Evolutionary conservation across 2,329 filamentous ascomycete species (phyloP), one percentile per base, ranked within the genome.

Genomic region (Aplosporella prunicola): DNA sequence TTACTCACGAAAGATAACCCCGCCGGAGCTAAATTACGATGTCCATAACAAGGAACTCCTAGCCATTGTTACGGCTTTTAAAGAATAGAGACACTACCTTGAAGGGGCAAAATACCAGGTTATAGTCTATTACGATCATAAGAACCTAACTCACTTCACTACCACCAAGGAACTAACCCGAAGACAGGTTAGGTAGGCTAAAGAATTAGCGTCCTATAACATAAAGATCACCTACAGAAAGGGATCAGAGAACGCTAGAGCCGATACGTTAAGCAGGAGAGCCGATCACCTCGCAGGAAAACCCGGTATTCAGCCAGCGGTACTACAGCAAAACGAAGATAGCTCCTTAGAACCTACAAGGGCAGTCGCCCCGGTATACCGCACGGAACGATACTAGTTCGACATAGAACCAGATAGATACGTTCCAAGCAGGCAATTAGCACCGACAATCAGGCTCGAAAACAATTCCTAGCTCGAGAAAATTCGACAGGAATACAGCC

Each of bases 1-100:
- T 4, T 32, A 32, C 17, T 32, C 25, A n/a, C 5, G 25, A 14
- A 27, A 27, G 11, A 27, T 27, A 3, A 27, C 25, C 3, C 25
- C 25, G 7, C 25, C 3, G 15, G 25, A 27, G 9, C 25, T 27
- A 7, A 30, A 30, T 17, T 30, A 30, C 9, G n/a, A 30, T n/a
- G 54, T 53, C 9, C 43, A 58, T 38, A 42, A 60, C 34, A 52
- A 55, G 23, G 46, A 59, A 32, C 40, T 58, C 10, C 27, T 59
- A 16, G 47, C 47, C 9, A 51, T 60, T 22, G 40, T 60, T 5
- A 11, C 5, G 17, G 22, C 10, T 3, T 26, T 34, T 11, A 11
- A 34, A 14, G n/a, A 24, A 34, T 34, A 26, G 20, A 16, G 23
- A 7, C 22, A n/a, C 7, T 9, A 34, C n/a, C 8, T 5, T 11